Conservation (phyloP, 495 filamentous ascomycete genomes). For the Peziza echinospora region DNA sequence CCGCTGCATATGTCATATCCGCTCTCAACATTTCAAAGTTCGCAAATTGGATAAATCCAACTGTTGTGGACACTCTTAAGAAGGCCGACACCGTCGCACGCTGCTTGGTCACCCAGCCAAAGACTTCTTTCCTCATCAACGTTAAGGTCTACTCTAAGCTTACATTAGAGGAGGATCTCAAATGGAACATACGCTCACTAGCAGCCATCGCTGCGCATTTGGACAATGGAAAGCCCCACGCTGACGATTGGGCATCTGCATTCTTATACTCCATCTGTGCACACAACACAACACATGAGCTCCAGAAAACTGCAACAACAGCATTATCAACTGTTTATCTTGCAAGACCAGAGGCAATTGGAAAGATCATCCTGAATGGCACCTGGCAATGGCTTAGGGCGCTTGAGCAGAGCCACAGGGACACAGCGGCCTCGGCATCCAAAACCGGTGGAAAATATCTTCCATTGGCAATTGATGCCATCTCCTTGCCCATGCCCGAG, state of each 20-base stretch:
- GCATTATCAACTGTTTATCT: conserved; percentile 38
- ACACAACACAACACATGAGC: conserved; percentile 29
- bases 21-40: conserved; percentile 33
- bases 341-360: conserved; percentile 30
- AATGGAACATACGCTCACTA: conserved; percentile 55
- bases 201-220: conserved; percentile 31
- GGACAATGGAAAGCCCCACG: conserved; percentile 15
- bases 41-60: conserved; percentile 11
- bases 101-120: conserved; percentile 41
- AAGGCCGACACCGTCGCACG: conserved; percentile 39
- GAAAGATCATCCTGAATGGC: conserved; percentile 39
- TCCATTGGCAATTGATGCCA: conserved; percentile 43
- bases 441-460: conserved; percentile 40
- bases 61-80: conserved; percentile 26
- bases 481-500: conserved; percentile 34
- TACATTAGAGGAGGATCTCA: conserved; percentile 43
- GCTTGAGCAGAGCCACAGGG: conserved; percentile 46
- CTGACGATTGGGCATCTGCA: conserved; percentile 53
- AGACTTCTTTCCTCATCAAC: conserved; percentile 69
- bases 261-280: conserved; percentile 59
- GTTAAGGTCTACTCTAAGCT: conserved; percentile 65
- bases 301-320: conserved; percentile 36
- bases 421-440: conserved; percentile 45
- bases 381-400: conserved; percentile 66
- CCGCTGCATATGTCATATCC: conserved; percentile 49